Conservation (phyloP, 225 moss, liverwort and hornwort species). For the Pseudoscleropodium purum region DNA sequence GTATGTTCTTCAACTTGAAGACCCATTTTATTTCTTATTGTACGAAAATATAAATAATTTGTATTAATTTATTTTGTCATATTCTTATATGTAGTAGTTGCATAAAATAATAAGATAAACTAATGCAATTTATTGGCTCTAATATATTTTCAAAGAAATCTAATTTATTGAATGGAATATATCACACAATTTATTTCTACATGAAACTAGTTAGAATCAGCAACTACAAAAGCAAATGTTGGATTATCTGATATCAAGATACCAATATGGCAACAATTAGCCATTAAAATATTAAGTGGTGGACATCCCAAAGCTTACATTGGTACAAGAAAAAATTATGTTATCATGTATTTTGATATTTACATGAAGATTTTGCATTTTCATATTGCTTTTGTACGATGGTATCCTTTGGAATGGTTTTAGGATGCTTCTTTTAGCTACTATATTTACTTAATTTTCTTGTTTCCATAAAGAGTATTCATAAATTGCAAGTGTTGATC, state of each 20-base stretch:
- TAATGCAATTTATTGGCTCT: too few species aligned
- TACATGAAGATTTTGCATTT: neutral
- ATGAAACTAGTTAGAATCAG: neutral
- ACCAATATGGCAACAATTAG: constrained; percentile 23
- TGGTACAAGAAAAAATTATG: neutral
- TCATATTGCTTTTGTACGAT: rapidly evolving
- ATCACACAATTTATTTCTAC: neutral
- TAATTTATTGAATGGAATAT: neutral
- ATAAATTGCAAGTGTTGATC: neutral
- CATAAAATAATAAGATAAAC: neutral
- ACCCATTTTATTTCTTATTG: too few species aligned
- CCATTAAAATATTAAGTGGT: constrained; percentile 9
- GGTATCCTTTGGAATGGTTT: neutral
- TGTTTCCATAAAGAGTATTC: neutral
- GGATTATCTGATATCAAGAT: constrained; percentile 26
- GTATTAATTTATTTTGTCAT: neutral
- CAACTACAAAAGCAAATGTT: constrained; percentile 10
- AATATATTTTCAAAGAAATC: too few species aligned
- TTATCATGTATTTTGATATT: neutral
- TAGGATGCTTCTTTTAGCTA: rapidly evolving
- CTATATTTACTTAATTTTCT: too few species aligned
- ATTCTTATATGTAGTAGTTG: neutral
- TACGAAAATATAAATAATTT: neutral
- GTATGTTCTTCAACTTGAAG: neutral
- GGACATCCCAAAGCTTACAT: constrained; percentile 39